Conservation (phyloP, 768 basidiomycete species). For the Steccherinum ochraceum region DNA sequence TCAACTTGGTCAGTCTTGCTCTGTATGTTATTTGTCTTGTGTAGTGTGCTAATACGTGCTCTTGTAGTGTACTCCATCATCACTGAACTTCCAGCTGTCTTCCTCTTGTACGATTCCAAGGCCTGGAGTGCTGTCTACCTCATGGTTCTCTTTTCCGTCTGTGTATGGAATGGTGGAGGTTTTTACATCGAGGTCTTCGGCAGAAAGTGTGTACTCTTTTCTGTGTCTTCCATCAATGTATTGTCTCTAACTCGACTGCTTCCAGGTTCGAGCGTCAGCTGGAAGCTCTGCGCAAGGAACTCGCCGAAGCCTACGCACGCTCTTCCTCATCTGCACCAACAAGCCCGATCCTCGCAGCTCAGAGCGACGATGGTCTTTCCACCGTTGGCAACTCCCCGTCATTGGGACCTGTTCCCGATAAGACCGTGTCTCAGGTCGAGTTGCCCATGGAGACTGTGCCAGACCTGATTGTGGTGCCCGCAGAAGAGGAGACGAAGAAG, state of each 20-base stretch:
- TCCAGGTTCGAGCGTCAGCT: slow-evolving; percentile 87
- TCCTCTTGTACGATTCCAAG: slow-evolving; percentile 74
- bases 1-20: slow-evolving; percentile 65
- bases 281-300: slow-evolving; percentile 84
- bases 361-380: slow-evolving; percentile 37
- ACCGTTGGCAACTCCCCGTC: slow-evolving; percentile 32
- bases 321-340: slow-evolving; percentile 48
- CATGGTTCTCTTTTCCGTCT: slow-evolving; percentile 73
- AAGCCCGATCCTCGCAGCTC: slow-evolving; percentile 36
- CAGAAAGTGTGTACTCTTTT: slow-evolving; percentile 64
- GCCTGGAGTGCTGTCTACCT: slow-evolving; percentile 76
- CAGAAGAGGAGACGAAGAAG: slow-evolving; percentile 27
- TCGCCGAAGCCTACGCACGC: slow-evolving; percentile 62
- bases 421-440: slow-evolving; percentile 14
- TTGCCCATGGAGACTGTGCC: slow-evolving; percentile 9
- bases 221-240: not conserved
- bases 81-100: slow-evolving; percentile 83
- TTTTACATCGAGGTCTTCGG: slow-evolving; percentile 98
- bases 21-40: not conserved
- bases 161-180: slow-evolving; percentile 94
- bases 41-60: not conserved
- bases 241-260: not conserved
- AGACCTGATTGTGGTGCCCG: not conserved
- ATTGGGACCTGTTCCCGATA: slow-evolving; percentile 13
- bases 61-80: slow-evolving; percentile 76